Evolutionary conservation across 2,329 filamentous ascomycete species (phyloP).

Genomic region (Fusarium sulawesiense): DNA sequence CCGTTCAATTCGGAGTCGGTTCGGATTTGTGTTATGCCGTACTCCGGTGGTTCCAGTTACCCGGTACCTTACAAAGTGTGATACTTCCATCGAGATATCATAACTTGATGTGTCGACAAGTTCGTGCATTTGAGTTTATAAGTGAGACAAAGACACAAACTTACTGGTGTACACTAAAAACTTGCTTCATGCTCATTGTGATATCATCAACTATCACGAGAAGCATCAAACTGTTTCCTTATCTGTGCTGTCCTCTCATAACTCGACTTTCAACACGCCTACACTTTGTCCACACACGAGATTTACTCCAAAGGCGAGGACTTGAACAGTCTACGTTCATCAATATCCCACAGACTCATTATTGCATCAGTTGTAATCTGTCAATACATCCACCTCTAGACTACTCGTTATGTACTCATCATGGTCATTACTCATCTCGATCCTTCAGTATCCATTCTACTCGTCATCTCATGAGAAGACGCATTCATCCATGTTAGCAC

Average conservation of each 20-base stretch:
- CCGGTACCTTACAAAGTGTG: background rate
- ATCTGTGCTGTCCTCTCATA: background rate
- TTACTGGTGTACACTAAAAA: background rate
- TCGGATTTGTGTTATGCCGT: conserved; percentile 27
- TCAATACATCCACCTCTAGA: background rate
- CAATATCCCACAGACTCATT: background rate
- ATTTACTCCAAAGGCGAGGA: background rate
- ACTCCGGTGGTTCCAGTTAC: background rate
- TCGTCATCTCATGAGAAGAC: background rate
- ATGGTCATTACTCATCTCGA: background rate
- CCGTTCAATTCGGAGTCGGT: conserved; percentile 3
- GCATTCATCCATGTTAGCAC: background rate
- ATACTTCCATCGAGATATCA: background rate
- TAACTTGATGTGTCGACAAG: background rate
- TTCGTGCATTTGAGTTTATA: background rate
- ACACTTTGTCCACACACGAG: background rate
- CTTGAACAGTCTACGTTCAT: background rate
- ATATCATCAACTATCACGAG: background rate
- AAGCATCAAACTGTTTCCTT: background rate
- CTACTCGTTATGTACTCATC: background rate
- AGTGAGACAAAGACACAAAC: background rate
- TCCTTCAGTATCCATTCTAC: background rate
- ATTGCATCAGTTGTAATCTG: background rate
- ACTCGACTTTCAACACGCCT: background rate
- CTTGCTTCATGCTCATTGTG: background rate